phyloP scores from a whole-genome alignment of 345 rosid species.

The Sapria himalayana region DNA sequence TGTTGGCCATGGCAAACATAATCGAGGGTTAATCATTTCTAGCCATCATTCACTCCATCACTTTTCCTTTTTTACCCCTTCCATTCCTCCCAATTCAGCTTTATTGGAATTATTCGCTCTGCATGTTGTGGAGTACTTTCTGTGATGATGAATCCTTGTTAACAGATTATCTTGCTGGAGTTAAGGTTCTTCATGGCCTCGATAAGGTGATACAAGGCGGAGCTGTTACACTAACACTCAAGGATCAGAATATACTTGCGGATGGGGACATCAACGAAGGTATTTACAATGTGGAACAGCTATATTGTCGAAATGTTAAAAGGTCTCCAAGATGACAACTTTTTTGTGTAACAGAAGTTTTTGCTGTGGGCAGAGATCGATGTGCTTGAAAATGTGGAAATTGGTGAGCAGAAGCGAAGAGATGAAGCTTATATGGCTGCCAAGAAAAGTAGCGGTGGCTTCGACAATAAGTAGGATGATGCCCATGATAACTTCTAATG shows the following conservation, averaged over 20 bases:
- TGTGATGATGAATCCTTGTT: conserved; percentile 10
- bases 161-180: conserved; percentile 63
- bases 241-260: conserved; percentile 76
- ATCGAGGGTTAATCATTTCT: too few species aligned
- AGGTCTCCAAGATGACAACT: conserved; percentile 9
- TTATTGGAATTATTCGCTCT: too few species aligned
- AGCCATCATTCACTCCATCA: too few species aligned
- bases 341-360: conserved; percentile 19
- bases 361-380: conserved; percentile 49
- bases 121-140: too few species aligned
- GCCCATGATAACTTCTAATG: background rate
- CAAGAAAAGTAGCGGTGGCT: conserved; percentile 61
- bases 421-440: conserved; percentile 79
- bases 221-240: conserved; percentile 83
- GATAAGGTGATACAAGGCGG: conserved; percentile 92
- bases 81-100: too few species aligned
- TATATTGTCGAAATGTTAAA: too few species aligned
- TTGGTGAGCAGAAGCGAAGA: conserved; percentile 91
- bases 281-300: conserved; percentile 13
- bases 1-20: too few species aligned
- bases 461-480: conserved; percentile 61
- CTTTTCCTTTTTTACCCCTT: too few species aligned
- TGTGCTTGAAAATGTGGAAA: conserved; percentile 96
- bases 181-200: conserved; percentile 74
- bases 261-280: conserved; percentile 78